These are phyloP conservation scores for Ogataea saltuana DNA, from an alignment of 805 yeast species.

Conservation along the genomic window DNA sequence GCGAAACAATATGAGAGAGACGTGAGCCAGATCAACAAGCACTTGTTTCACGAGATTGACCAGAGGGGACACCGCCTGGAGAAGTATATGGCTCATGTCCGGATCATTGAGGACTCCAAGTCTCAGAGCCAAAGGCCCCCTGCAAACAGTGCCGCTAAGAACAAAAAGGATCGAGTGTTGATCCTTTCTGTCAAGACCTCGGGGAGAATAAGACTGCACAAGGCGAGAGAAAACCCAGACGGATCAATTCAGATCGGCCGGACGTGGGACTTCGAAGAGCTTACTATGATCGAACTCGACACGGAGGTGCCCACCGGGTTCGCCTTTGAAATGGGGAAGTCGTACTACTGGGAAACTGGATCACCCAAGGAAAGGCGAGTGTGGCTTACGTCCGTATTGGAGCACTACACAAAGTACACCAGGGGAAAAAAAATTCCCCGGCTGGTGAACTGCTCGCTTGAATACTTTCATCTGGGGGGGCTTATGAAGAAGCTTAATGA, in stretches of 20 bases:
- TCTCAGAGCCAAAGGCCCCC: constrained; percentile 74
- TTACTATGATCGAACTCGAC: constrained; percentile 58
- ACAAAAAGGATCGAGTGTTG: constrained; percentile 63
- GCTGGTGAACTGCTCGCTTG: constrained; percentile 47
- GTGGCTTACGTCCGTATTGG: constrained; percentile 54
- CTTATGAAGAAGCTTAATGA: constrained; percentile 15
- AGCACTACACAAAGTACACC: constrained; percentile 55
- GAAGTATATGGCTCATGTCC: constrained; percentile 73
- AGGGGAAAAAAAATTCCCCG: constrained; percentile 53
- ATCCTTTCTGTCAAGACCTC: constrained; percentile 61
- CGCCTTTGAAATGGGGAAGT: constrained; percentile 63
- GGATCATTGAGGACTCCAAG: constrained; percentile 71
- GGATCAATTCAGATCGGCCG: constrained; percentile 85
- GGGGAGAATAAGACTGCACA: constrained; percentile 74
- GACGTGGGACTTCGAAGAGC: constrained; percentile 83
- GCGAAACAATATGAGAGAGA: constrained; percentile 63
- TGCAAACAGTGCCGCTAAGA: constrained; percentile 42
- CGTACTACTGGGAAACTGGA: constrained; percentile 79
- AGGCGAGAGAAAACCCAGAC: constrained; percentile 78
- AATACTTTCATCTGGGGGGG: constrained; percentile 37
- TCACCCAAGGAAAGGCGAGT: constrained; percentile 58
- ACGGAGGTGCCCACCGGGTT: constrained; percentile 55
- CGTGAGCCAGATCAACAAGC: constrained; percentile 46
- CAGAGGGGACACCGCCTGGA: constrained; percentile 46
- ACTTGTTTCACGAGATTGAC: constrained; percentile 50